Base-by-base conservation (phyloP, 495 filamentous ascomycete genomes). In the Podospora comata region DNA sequence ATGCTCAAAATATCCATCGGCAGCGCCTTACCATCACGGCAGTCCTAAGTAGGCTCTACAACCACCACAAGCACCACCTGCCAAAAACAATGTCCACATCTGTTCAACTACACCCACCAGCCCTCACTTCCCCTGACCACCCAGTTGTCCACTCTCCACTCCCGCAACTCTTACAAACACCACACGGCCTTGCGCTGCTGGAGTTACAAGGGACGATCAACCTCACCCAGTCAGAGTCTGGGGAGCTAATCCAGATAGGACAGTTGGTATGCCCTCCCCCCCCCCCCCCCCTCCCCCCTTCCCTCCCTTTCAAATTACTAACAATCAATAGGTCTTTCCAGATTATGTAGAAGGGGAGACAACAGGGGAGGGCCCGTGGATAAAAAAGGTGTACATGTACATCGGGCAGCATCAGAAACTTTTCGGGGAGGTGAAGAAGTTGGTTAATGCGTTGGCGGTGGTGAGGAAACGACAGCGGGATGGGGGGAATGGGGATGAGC, bases 181-280 rank as follows among this genome's bases (percentile, higher is more conserved):
- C 94, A 28, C 78, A 84, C 4, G 89, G 89, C 62, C 82, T 90
- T 44, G 93, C 92, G n/a, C 80, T 97, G 57, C 84, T 97, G 67
- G 94, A 97, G 78, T 85, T 97, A 19, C 94, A 97, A 81, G 93
- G 92, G 55, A 92, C 88, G 13, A 88, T 97, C 80, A 92, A 96
- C 75, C 73, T 88, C 11, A 87, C 89, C 11, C 65, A 65, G 5
- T 65, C 63, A 62, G 30, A 32, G 30, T 5, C 30, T 5, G 30
- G 30, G 30, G 5, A 7, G 30, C 30, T 32, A 7, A 32, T 32
- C 30, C 5, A 32, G 30, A 32, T 32, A 5, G 30, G 30, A 32
- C 30, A 32, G 3, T 7, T 32, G 30, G 30, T 23, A 23, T 23
- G 20, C 20, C 20, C 1, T 23, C 20, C 23, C 1, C 23, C 23